Conservation (phyloP, 164 flowering plant species). For the Chimonanthus salicifolius region DNA sequence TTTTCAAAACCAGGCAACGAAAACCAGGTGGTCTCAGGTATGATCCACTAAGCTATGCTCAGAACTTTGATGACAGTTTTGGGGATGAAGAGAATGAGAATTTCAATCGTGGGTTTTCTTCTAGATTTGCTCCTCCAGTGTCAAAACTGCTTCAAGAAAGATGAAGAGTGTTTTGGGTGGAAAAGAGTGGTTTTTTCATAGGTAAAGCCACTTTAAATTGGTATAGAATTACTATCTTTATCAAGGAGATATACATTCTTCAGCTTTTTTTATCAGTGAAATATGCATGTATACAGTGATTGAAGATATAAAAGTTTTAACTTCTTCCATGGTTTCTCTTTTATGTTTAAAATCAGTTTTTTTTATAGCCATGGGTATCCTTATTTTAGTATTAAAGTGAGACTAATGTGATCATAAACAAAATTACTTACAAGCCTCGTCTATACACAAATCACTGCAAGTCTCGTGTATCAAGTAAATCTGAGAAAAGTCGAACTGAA, state of each 20-base stretch:
- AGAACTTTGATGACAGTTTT: slow-evolving; percentile 44
- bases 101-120: slow-evolving; percentile 24
- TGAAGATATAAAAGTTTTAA: too few relatives aligned
- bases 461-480: too few relatives aligned
- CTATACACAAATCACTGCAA: too few relatives aligned
- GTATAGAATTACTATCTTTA: background rate
- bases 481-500: too few relatives aligned
- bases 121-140: slow-evolving; percentile 32
- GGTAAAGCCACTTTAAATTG: background rate
- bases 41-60: slow-evolving; percentile 50
- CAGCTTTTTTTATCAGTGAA: background rate
- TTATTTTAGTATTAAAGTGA: too few relatives aligned
- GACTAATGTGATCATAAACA: too few relatives aligned
- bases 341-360: too few relatives aligned
- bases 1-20: slow-evolving; percentile 12
- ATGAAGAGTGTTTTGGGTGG: slow-evolving; percentile 4
- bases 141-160: slow-evolving; percentile 2
- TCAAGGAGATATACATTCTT: background rate
- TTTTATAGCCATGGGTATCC: too few relatives aligned
- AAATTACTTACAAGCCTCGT: too few relatives aligned
- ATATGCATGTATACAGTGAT: background rate
- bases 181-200: background rate
- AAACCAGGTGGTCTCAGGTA: slow-evolving; percentile 28
- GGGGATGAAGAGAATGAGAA: slow-evolving; percentile 24
- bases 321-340: too few relatives aligned